Evolutionary conservation across 768 basidiomycete genomes (phyloP).

Genomic region (Leccinum aurantiacum): DNA sequence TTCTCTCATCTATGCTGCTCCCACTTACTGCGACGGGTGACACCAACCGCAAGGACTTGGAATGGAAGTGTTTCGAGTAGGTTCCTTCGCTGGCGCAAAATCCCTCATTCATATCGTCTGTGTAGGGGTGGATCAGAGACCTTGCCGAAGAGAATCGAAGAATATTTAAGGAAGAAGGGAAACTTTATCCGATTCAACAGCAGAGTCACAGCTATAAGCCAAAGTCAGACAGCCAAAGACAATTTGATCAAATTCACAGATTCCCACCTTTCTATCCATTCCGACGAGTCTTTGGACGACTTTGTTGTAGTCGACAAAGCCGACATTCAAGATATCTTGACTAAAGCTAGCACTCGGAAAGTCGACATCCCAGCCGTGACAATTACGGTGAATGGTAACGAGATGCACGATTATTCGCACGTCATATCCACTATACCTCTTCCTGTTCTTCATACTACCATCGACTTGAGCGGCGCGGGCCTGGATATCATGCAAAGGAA

Average conservation of each 20-base stretch:
- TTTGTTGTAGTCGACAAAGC: neutral
- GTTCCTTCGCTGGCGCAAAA: neutral
- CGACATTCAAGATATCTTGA: neutral
- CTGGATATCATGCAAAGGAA: neutral
- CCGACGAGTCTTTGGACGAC: neutral
- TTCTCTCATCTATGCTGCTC: neutral
- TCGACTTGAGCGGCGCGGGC: neutral
- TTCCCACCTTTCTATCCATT: neutral
- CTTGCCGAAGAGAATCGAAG: neutral
- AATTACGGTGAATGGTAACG: neutral
- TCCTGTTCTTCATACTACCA: neutral
- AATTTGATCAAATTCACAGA: neutral
- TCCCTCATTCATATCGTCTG: neutral
- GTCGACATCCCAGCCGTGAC: neutral
- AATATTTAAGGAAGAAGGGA: neutral
- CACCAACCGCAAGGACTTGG: neutral
- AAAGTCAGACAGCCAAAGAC: neutral
- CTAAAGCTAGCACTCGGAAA: neutral
- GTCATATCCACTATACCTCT: neutral
- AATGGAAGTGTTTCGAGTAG: neutral
- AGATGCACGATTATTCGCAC: neutral
- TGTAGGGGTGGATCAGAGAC: neutral
- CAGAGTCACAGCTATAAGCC: neutral
- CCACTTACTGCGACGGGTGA: neutral
- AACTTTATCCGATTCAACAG: neutral